Conservation (phyloP, 1,139 yeast species). For the Suhomyces bribrorum region DNA sequence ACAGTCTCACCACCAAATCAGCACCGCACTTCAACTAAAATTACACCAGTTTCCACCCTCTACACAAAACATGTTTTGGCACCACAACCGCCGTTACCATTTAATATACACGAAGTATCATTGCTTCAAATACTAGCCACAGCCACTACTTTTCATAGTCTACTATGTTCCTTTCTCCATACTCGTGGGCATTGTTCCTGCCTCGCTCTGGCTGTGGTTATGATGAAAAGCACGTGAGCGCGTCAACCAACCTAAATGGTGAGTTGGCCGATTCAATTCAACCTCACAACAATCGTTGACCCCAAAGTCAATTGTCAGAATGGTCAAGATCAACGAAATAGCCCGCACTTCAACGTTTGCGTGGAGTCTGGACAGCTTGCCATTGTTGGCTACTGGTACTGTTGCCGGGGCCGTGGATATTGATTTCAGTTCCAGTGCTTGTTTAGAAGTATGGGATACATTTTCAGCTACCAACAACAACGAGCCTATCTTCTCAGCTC, state of each 20-base stretch:
- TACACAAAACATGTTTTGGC: no score
- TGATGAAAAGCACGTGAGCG: slow-evolving; percentile 9
- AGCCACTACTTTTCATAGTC: no score
- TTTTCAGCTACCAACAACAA: slow-evolving; percentile 44
- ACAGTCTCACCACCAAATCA: no score
- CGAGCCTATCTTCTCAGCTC: slow-evolving; percentile 52
- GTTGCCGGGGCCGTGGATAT: slow-evolving; percentile 94
- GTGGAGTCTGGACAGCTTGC: slow-evolving; percentile 81
- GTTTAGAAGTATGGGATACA: slow-evolving; percentile 77
- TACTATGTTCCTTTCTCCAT: no score
- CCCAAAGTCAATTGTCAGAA: slow-evolving; percentile 20
- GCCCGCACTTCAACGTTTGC: slow-evolving; percentile 90
- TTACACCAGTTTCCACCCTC: no score
- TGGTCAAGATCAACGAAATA: slow-evolving; percentile 86
- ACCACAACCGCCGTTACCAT: no score
- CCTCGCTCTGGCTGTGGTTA: no score
- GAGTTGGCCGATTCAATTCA: slow-evolving; percentile 12
- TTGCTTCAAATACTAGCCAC: no score
- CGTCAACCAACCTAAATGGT: slow-evolving; percentile 5
- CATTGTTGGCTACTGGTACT: slow-evolving; percentile 84
- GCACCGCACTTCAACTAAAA: no score
- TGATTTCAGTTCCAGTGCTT: slow-evolving; percentile 75
- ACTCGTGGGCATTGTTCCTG: no score
- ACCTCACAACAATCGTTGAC: slow-evolving; percentile 1
- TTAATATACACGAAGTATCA: no score